Base-by-base conservation (phyloP, 140 eudicot species). In the Senecio squalidus region DNA sequence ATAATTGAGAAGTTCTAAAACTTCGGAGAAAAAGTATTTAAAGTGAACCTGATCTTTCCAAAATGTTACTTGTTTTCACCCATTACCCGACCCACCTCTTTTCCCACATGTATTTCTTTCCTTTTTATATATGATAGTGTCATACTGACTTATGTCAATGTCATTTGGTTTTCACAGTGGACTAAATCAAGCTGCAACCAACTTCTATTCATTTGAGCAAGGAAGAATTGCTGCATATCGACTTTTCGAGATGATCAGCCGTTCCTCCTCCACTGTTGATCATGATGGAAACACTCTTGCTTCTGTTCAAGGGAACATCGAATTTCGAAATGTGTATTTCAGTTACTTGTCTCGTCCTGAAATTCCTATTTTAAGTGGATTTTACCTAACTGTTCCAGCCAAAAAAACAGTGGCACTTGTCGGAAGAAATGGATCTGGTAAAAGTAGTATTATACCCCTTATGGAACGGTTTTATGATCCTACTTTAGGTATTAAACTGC, bases 401-500 rank as follows among this genome's bases (percentile, higher is more conserved):
- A 86, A 86, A 81, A 90, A 90, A 66, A 74, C 95, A 44, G 98
- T 90, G 28, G 98, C 98, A 53, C 95, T 90, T 61, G 98, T 90
- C 41, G 98, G 98, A 68, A 81, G 98, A 83, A 90, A 86, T 58
- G 98, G 98, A 49, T 90, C 98, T 54, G 98, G 98, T 23, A 90
- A 90, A 79, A 90, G 98, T 75, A 90, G 95, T 71, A 86, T 90
- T 23, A 90, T 90, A 45, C 95, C 98, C 2, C 94, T 90, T 23
- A 90, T 90, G 95, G 98, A 90, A 68, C 88, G 98, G 16, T 90
- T 90, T 74, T 90, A 90, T 71, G 98, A 90, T 75, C 98, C 97
- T 55, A 90, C 94, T 23, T 80, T 90, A 83, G 97, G 97, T 90
- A 85, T 38, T 23, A 23, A 24, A 22, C 36, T 52, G 31, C 73